phyloP scores from a whole-genome alignment of 805 yeast species.

The Hanseniaspora guilliermondii region DNA sequence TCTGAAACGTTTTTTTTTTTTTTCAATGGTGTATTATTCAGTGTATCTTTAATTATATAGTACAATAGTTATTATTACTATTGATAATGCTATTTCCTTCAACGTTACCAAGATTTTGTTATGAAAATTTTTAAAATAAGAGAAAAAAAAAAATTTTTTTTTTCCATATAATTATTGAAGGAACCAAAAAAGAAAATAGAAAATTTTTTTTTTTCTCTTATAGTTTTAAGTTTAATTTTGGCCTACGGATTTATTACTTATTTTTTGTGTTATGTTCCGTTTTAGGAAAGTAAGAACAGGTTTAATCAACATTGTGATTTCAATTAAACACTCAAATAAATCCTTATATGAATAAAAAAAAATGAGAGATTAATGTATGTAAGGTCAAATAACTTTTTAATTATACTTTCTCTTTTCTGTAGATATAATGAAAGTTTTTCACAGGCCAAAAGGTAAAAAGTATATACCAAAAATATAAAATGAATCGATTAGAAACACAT shows the following conservation, averaged over 20 bases:
- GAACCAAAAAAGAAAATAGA: not conserved
- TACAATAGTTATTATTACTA: too few species aligned
- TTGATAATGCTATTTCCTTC: too few species aligned
- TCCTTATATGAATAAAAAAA: not conserved
- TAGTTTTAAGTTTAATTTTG: not conserved
- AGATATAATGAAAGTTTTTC: too few species aligned
- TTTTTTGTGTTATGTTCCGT: not conserved
- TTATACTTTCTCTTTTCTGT: not conserved
- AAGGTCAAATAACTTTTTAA: too few species aligned
- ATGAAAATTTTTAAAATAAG: too few species aligned
- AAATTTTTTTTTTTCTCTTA: not conserved
- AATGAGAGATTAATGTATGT: not conserved
- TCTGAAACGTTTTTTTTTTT: not conserved
- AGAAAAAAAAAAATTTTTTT: too few species aligned
- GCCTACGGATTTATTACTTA: not conserved
- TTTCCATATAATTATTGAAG: too few species aligned
- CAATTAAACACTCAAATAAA: not conserved
- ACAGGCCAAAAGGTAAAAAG: not conserved
- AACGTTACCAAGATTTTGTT: too few species aligned
- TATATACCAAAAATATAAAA: not conserved
- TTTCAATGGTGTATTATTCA: too few species aligned
- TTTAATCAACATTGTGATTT: not conserved
- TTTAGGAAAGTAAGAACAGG: not conserved
- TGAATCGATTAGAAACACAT: not conserved
- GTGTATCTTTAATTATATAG: too few species aligned